Evolutionary conservation across 257 asterid species (phyloP), one percentile per base, ranked within the genome.

Genomic region (Marsdenia floribunda): DNA sequence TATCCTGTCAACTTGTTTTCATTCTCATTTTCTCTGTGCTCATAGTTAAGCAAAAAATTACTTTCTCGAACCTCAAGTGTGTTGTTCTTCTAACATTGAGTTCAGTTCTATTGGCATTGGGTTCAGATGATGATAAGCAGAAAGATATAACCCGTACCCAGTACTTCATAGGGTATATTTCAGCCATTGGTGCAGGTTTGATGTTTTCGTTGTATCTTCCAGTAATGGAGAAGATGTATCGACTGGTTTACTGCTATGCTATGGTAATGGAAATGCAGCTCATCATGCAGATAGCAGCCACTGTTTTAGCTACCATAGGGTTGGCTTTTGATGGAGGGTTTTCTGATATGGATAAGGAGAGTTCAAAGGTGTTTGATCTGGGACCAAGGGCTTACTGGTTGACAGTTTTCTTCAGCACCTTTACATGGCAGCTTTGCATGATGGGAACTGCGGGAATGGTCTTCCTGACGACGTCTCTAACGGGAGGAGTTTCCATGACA

Each of bases 211-310:
- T 88, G 1, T 90, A 92, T 5, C 80, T 89, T 0, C 98, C 97
- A 1, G 66, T 90, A 15, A 89, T 90, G 97, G 91, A 92, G 81
- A 72, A n/a, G 54, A 74, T 92, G 3, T 92, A 88, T 76, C 53
- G 84, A 53, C 60, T 16, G 2, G 90, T 92, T 1, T 6, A 77
- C 24, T 87, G 96, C 85, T 92, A 90, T 72, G 77, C 90, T 0
- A 92, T 89, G 98, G 94, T 90, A 49, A 79, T 90, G 70, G 98
- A 92, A 79, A 92, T 92, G 85, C 97, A 90, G 85, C 73, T 92
- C 2, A 74, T 90, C 57, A 88, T 89, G 90, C 86, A 88, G 58
- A 6, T 79, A 0, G 87, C 91, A 13, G 96, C 94, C 1, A 92
- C 97, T 3, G 82, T 21, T 2, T 75, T 92, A 4, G 89, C 97